phyloP scores from a whole-genome alignment of 805 yeast genomes.

The Tetrapisispora nanseiensis region DNA sequence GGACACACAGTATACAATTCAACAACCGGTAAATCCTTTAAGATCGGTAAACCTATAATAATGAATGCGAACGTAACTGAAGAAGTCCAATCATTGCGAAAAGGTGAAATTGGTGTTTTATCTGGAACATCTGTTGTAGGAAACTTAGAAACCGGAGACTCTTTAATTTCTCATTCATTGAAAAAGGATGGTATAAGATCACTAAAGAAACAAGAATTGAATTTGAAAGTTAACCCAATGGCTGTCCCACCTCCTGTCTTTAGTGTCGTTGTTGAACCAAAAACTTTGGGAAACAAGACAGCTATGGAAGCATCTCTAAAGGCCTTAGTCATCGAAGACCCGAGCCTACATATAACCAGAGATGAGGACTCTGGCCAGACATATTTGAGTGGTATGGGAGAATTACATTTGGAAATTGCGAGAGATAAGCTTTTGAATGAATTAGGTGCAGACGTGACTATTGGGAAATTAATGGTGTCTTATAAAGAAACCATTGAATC shows the following conservation, averaged over 20 bases:
- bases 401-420: slow-evolving; percentile 84
- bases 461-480: slow-evolving; percentile 81
- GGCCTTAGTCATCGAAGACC: slow-evolving; percentile 75
- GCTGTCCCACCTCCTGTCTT: slow-evolving; percentile 88
- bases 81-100: slow-evolving; percentile 49
- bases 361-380: slow-evolving; percentile 90
- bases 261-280: slow-evolving; percentile 74
- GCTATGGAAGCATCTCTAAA: slow-evolving; percentile 61
- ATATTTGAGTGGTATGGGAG: slow-evolving; percentile 96
- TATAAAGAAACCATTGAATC: slow-evolving; percentile 60
- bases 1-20: slow-evolving; percentile 59
- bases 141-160: slow-evolving; percentile 78
- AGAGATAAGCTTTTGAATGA: slow-evolving; percentile 69
- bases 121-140: slow-evolving; percentile 34
- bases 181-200: slow-evolving; percentile 41
- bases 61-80: slow-evolving; percentile 87
- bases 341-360: slow-evolving; percentile 59
- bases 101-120: slow-evolving; percentile 84
- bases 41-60: slow-evolving; percentile 56
- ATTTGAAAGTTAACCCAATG: slow-evolving; percentile 59
- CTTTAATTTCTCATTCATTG: slow-evolving; percentile 54
- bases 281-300: slow-evolving; percentile 69
- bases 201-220: slow-evolving; percentile 32
- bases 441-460: slow-evolving; percentile 68
- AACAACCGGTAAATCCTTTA: slow-evolving; percentile 55